Percentiles rank a stretch among this genome's conserved stretches.
These are phyloP conservation scores for Ophiostoma perfectum DNA, from an alignment of 2,329 filamentous ascomycete genomes.

Conservation along the genomic window DNA sequence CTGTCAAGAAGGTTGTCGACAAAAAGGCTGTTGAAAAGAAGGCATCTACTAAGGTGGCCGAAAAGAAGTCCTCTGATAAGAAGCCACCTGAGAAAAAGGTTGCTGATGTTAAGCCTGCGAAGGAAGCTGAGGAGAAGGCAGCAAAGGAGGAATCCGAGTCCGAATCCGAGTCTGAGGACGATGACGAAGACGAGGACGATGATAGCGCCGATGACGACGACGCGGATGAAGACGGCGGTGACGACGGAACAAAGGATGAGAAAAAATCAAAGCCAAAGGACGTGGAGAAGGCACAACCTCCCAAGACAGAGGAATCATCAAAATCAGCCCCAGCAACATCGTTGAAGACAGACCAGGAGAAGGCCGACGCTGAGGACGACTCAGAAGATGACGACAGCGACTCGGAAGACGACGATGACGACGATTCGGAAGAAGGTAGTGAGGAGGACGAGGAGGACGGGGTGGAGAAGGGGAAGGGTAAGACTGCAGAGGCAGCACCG, in stretches of 20 bases:
- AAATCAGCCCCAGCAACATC: constrained; percentile 2
- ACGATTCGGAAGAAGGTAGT: constrained; percentile 26
- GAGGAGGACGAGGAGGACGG: constrained; percentile 27
- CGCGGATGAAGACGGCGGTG: constrained; percentile 21
- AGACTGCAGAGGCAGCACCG: not conserved
- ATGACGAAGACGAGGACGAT: constrained; percentile 22
- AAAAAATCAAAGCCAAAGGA: constrained; percentile 27
- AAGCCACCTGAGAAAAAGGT: not conserved
- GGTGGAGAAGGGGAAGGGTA: constrained; percentile 25
- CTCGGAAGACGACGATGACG: constrained; percentile 14
- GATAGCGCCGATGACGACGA: constrained; percentile 25
- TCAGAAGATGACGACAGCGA: constrained; percentile 20
- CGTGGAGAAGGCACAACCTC: constrained; percentile 25
- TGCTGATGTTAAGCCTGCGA: constrained; percentile 13
- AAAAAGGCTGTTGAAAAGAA: constrained; percentile 9
- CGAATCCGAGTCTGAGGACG: constrained; percentile 19
- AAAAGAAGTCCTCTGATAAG: constrained; percentile 1
- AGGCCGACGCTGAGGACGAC: constrained; percentile 1
- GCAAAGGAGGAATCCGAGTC: constrained; percentile 23
- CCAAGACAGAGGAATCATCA: constrained; percentile 19
- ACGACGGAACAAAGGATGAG: constrained; percentile 22
- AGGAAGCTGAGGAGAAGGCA: constrained; percentile 18
- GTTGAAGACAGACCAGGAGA: constrained; percentile 8
- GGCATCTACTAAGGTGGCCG: constrained; percentile 3
- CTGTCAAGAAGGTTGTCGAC: constrained; percentile 12